These are phyloP conservation scores for Globisporangium ultimum DNA, from an alignment of 352 stramenopile species.

Conservation along the genomic window DNA sequence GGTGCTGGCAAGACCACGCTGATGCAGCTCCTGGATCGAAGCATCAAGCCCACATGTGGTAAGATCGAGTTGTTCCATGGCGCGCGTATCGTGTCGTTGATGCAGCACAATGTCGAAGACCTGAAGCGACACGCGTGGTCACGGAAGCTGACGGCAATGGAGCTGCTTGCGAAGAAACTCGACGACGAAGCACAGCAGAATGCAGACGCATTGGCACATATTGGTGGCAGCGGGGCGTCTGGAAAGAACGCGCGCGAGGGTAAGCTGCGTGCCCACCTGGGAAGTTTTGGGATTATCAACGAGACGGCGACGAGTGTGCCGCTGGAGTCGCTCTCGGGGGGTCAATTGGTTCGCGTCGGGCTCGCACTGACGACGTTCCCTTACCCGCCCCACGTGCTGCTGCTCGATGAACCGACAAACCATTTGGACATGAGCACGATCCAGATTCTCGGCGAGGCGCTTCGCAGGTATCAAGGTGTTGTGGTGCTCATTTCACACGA, in stretches of 20 bases:
- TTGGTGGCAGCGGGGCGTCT: background rate
- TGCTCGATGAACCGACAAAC: constrained; percentile 92
- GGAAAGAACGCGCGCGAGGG: constrained; percentile 22
- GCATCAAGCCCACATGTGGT: constrained; percentile 46
- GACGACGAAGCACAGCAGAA: constrained; percentile 21
- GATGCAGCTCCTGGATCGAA: constrained; percentile 90
- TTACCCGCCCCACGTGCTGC: constrained; percentile 88
- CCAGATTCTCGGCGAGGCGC: constrained; percentile 57
- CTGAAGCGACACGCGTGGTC: constrained; percentile 54
- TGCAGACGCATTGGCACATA: constrained; percentile 1
- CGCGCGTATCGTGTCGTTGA: constrained; percentile 44
- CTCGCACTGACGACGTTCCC: constrained; percentile 59
- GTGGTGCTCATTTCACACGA: constrained; percentile 71
- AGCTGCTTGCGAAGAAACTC: constrained; percentile 33
- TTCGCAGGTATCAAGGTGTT: constrained; percentile 50
- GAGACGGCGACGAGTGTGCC: constrained; percentile 28
- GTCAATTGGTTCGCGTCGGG: constrained; percentile 47
- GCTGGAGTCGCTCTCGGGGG: constrained; percentile 39
- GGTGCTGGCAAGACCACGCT: constrained; percentile 90
- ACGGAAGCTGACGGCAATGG: constrained; percentile 31
- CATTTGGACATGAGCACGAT: constrained; percentile 91
- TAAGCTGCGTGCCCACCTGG: constrained; percentile 41
- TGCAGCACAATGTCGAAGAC: constrained; percentile 66
- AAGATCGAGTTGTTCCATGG: constrained; percentile 49
- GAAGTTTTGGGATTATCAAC: constrained; percentile 43